Evolutionary conservation across 179 eudicot species (phyloP).

Genomic region (Beta corolliflora): DNA sequence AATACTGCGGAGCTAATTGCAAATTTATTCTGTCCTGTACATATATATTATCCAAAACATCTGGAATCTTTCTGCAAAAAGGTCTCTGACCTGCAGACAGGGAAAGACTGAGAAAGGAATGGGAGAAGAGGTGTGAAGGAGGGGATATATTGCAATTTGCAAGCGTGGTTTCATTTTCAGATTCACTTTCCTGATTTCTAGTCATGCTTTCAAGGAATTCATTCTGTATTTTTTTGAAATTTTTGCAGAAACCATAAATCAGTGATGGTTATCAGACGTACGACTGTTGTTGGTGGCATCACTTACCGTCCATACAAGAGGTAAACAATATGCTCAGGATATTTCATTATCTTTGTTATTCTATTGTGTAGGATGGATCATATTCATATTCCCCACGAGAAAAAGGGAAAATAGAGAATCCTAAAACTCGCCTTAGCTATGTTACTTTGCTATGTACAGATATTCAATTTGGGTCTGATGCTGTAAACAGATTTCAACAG

Average conservation of each 20-base stretch:
- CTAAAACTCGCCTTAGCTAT: not conserved
- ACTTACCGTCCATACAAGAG: conserved; percentile 93
- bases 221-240: conserved; percentile 9
- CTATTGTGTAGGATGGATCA: not conserved
- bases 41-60: not conserved
- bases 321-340: conserved; percentile 35
- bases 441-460: not conserved
- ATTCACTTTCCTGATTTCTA: not conserved
- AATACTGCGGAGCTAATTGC: not conserved
- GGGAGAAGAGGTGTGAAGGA: not conserved
- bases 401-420: not conserved
- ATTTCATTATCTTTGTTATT: conserved; percentile 11
- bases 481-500: not conserved
- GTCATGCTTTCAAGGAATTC: conserved; percentile 12
- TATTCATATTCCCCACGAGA: not conserved
- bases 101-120: not conserved
- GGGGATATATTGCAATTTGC: not conserved
- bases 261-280: conserved; percentile 79
- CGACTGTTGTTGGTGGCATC: conserved; percentile 88
- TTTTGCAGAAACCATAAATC: conserved; percentile 87
- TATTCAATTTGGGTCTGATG: not conserved
- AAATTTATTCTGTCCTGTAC: not conserved
- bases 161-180: not conserved
- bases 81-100: not conserved
- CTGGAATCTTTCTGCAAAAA: not conserved